Evolutionary conservation across 371 early-diverging fungal genomes (phyloP), one percentile per base, ranked within the genome.

Genomic region (Syncephalastrum sp.): DNA sequence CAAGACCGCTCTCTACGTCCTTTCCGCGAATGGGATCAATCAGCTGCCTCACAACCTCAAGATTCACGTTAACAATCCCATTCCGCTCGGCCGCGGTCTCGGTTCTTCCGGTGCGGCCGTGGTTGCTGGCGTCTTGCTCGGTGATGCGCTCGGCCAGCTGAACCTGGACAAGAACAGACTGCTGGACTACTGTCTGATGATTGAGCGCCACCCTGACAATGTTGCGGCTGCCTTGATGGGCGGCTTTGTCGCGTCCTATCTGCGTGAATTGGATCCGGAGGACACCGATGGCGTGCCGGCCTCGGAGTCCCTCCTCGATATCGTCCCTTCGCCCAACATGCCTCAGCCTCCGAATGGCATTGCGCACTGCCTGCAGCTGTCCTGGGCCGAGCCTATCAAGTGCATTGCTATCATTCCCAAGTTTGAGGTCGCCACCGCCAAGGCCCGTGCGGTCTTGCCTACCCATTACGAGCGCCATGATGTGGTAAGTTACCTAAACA

Each of bases 191-290:
- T 87, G 88, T 56, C 66, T 93, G 58, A 81, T 88, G 79, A 88
- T 97, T 24, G 99, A 98, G 70, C 89, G 92, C 45, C 99, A 98
- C 61, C 98, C 98, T 0, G 99, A 98, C 64, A 98, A 98, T 70
- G 93, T 95, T 0, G 89, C 96, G 2, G 94, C 97, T 21, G 90
- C 94, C 12, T 68, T 97, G 38, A 81, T 95, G 49, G 99, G 99
- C 56, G 97, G 97, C 6, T 93, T 96, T 65, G 89, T 96, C 4
- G 91, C 93, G 21, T 85, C 89, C 53, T 94, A 89, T 64, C 61
- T 92, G 68, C 70, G 81, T 29, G 82, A 82, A 50, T 64, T 81
- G 47, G 75, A 75, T 62, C 79, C 80, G 3, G 75, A 77, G 15
- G 87, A 74, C n/a, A 77, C 82, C 42, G 48, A 68, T 38, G 70